A percentile compares a stretch with the other conserved stretches of the same genome.
Evolutionary conservation across 2,329 filamentous ascomycete genomes (phyloP).

Genomic region (Rutstroemia sp.): DNA sequence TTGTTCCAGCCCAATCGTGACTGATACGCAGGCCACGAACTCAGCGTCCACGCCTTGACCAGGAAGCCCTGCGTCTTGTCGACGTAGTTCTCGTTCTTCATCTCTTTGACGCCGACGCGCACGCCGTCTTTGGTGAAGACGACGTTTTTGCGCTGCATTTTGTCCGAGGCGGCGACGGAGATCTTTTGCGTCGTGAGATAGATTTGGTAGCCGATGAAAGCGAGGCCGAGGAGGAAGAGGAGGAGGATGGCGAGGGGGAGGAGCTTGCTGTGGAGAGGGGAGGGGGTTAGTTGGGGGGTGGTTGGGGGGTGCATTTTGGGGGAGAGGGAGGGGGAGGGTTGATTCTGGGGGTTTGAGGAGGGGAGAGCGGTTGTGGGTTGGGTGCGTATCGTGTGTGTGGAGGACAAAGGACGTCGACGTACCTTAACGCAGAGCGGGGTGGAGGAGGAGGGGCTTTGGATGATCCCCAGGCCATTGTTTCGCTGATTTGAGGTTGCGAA

Average conservation of each 20-base stretch:
- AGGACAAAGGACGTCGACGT: slow-evolving; percentile 7
- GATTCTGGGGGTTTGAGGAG: background rate
- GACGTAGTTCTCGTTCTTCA: slow-evolving; percentile 62
- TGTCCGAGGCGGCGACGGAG: slow-evolving; percentile 54
- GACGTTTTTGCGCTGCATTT: slow-evolving; percentile 70
- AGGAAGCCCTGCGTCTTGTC: slow-evolving; percentile 65
- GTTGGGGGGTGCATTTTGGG: background rate
- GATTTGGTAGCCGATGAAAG: slow-evolving; percentile 65
- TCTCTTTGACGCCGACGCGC: slow-evolving; percentile 62
- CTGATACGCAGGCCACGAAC: slow-evolving; percentile 30
- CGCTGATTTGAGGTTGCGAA: background rate
- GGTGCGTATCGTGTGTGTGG: background rate
- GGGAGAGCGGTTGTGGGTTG: background rate
- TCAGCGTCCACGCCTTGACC: slow-evolving; percentile 59
- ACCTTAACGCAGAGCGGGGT: slow-evolving; percentile 30
- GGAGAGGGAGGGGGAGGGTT: background rate
- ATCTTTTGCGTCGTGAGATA: slow-evolving; percentile 63
- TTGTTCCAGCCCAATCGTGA: slow-evolving; percentile 31
- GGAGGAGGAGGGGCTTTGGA: slow-evolving; percentile 27
- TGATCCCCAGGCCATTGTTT: slow-evolving; percentile 30
- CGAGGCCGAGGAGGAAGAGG: slow-evolving; percentile 46
- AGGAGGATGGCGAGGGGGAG: slow-evolving; percentile 61
- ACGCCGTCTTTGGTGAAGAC: slow-evolving; percentile 69
- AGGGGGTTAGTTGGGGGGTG: slow-evolving; percentile 2
- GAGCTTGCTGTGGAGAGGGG: slow-evolving; percentile 37